phyloP scores from a whole-genome alignment of 1,284 basidiomycete species.

The Crepidotus sp. region DNA sequence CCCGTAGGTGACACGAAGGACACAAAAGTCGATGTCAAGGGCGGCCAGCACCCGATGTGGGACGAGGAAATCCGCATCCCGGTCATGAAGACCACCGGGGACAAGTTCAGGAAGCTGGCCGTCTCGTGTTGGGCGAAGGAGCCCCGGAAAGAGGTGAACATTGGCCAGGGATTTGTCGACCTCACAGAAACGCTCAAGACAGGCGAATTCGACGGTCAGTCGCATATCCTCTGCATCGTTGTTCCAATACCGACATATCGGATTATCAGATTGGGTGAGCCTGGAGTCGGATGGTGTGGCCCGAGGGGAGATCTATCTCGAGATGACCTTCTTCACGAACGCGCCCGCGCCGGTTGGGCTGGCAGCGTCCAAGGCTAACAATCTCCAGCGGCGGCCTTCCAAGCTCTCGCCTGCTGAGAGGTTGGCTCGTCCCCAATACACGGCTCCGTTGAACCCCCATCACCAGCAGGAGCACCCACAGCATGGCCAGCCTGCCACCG shows the following conservation, averaged over 20 bases:
- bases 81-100: constrained; percentile 37
- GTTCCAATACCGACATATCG: constrained; percentile 3
- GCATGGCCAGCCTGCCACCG: too few relatives aligned
- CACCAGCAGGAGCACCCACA: constrained; percentile 8
- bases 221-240: not conserved
- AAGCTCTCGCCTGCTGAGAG: constrained; percentile 39
- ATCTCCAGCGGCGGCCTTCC: constrained; percentile 17
- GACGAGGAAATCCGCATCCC: constrained; percentile 62
- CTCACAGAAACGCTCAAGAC: constrained; percentile 57
- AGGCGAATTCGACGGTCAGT: constrained; percentile 71
- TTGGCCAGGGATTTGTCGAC: constrained; percentile 56
- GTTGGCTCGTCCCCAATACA: constrained; percentile 26
- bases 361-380: constrained; percentile 9
- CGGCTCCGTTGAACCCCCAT: constrained; percentile 1
- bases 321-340: constrained; percentile 69
- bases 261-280: constrained; percentile 54
- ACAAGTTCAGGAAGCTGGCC: constrained; percentile 48
- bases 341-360: constrained; percentile 37
- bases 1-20: constrained; percentile 39
- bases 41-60: constrained; percentile 74
- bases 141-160: constrained; percentile 44
- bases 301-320: constrained; percentile 66
- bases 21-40: constrained; percentile 57
- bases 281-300: constrained; percentile 45
- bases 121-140: constrained; percentile 62